phyloP scores from a whole-genome alignment of 2,329 filamentous ascomycete species.

The Chaetomiaceae sp. region DNA sequence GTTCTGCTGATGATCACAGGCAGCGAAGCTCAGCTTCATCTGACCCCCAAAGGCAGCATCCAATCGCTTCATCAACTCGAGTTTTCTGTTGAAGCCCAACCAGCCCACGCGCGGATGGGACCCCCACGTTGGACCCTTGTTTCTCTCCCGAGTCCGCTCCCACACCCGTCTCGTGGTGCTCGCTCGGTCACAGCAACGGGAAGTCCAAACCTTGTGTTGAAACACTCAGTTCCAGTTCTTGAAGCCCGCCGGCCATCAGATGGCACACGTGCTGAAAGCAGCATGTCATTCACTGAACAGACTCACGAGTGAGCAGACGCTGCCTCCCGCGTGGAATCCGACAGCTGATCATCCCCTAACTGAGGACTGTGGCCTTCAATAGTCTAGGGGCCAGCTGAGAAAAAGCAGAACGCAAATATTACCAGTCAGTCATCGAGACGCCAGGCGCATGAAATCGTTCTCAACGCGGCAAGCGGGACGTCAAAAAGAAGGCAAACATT shows the following conservation, averaged over 20 bases:
- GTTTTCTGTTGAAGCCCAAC: too few species aligned
- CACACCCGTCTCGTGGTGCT: background rate
- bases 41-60: background rate
- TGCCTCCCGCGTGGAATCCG: background rate
- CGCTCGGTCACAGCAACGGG: conserved; percentile 2
- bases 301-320: background rate
- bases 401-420: background rate
- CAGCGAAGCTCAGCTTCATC: background rate
- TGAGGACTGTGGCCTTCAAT: background rate
- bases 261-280: background rate
- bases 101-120: conserved; percentile 2
- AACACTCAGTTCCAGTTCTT: background rate
- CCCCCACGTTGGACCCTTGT: conserved; percentile 15
- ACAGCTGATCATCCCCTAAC: background rate
- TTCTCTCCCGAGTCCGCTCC: background rate
- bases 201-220: background rate
- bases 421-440: too few species aligned
- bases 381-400: background rate
- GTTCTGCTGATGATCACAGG: too few species aligned
- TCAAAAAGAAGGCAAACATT: background rate
- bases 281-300: background rate
- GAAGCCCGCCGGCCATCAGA: background rate
- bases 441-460: background rate
- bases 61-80: too few species aligned
- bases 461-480: background rate